These are phyloP conservation scores for Blastobotrys buckinghamii DNA, from an alignment of 1,139 yeast species.

Conservation along the genomic window DNA sequence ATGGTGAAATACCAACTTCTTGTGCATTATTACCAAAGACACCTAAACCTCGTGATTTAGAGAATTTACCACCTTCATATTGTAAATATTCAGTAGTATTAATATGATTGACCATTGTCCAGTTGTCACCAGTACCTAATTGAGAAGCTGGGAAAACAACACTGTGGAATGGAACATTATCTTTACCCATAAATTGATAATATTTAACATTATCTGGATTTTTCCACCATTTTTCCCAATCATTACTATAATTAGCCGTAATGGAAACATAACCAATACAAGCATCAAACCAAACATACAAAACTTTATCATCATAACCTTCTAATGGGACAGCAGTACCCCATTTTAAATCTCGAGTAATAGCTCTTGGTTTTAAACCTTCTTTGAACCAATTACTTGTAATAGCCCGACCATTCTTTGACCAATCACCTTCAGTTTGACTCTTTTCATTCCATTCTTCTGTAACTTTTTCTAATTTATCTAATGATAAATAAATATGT, in stretches of 20 bases:
- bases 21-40: constrained; percentile 97
- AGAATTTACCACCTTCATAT: constrained; percentile 96
- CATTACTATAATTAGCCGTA: constrained; percentile 85
- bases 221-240: constrained; percentile 90
- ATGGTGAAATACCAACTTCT: constrained; percentile 82
- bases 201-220: constrained; percentile 77
- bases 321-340: constrained; percentile 96
- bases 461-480: constrained; percentile 72
- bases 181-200: constrained; percentile 99
- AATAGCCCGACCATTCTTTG: constrained; percentile 80
- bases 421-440: constrained; percentile 76
- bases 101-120: constrained; percentile 90
- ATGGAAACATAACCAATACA: constrained; percentile 94
- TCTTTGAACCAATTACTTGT: constrained; percentile 91
- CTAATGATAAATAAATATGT: constrained; percentile 77
- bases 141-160: constrained; percentile 94
- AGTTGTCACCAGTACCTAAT: constrained; percentile 77
- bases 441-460: constrained; percentile 67
- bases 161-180: constrained; percentile 96
- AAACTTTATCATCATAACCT: constrained; percentile 71
- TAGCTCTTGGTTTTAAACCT: constrained; percentile 91
- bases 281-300: constrained; percentile 99
- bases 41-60: constrained; percentile 94
- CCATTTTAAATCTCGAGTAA: constrained; percentile 95
- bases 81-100: constrained; percentile 95